These are phyloP conservation scores for Aureobasidium sp. DNA, from an alignment of 2,329 filamentous ascomycete species.

Conservation along the genomic window DNA sequence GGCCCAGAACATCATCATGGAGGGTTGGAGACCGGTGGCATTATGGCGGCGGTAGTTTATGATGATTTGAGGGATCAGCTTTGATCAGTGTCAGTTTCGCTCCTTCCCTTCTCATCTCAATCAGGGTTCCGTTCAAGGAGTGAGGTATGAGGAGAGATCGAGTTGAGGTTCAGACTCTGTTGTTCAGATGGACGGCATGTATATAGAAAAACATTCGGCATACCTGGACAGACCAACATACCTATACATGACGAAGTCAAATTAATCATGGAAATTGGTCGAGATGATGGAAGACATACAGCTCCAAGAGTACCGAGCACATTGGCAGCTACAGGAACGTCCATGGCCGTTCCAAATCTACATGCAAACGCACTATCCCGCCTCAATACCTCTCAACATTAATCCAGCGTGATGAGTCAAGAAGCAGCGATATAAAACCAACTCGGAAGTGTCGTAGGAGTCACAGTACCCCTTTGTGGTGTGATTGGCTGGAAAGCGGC, in stretches of 20 bases:
- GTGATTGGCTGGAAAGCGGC: background rate
- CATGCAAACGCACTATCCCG: too few relatives aligned
- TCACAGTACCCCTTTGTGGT: background rate
- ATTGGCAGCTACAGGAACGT: constrained; percentile 48
- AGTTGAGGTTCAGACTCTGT: background rate
- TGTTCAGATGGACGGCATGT: too few relatives aligned
- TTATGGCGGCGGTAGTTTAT: constrained; percentile 60
- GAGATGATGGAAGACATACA: background rate
- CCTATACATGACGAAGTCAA: constrained; percentile 17
- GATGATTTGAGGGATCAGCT: constrained; percentile 62
- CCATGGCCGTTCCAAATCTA: constrained; percentile 32
- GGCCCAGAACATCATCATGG: constrained; percentile 67
- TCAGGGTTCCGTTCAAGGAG: background rate
- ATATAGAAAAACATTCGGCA: background rate
- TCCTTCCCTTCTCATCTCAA: background rate
- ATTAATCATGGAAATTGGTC: background rate
- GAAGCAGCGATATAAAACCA: background rate
- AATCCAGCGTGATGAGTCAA: background rate
- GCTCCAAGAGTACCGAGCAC: constrained; percentile 52
- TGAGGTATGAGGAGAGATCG: background rate
- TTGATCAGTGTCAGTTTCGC: constrained; percentile 4
- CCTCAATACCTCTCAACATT: background rate
- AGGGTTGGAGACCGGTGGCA: constrained; percentile 55
- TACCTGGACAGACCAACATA: constrained; percentile 60
- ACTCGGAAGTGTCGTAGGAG: background rate